Evolutionary conservation across 2,329 filamentous ascomycete species (phyloP), one percentile per base, ranked within the genome.

Genomic region (Xylaria sp.): DNA sequence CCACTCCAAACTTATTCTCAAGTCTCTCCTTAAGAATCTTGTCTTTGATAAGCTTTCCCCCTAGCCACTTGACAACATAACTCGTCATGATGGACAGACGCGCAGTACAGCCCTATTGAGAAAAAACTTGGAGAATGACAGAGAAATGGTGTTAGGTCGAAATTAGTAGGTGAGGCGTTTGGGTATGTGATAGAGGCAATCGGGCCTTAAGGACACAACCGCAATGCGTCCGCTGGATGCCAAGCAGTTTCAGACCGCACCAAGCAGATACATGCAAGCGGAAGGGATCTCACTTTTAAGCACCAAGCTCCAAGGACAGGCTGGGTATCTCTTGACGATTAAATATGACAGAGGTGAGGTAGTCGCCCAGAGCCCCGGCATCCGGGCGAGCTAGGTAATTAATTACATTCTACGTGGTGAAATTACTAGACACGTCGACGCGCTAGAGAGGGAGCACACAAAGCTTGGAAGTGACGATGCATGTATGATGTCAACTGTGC

Each of bases 1-100:
- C 63, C 6, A 58, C 60, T 27, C 63, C 63, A 55, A 63, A 65
- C 47, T 53, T 58, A 43, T 66, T 66, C 54, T 66, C 60, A 43
- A 66, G 54, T 33, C 60, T 64, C 61, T 66, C 63, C 19, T 64
- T 64, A 31, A 66, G 63, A 48, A 66, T 66, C 58, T 66, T 66
- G 37, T 66, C 61, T 51, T 60, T 53, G 17, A 67, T 62, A 25
- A 65, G 53, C 23, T 67, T 67, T 3, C 54, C 61, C n/a, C 63
- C 63, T 27, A 65, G 11, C 63, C 63, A 65, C 5, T 65, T 60
- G 11, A 44, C 65, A n/a, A 66, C 37, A 49, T 41, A 58, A 13
- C 60, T 53, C 17, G 41, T 13, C 65, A 67, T 67, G 43, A 15
- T 48, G 31, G 43, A 11, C 27, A 3, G 27, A 41, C 52, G 46